Conservation (phyloP, 1,139 yeast species). For the Petasospora rhodanensis region DNA sequence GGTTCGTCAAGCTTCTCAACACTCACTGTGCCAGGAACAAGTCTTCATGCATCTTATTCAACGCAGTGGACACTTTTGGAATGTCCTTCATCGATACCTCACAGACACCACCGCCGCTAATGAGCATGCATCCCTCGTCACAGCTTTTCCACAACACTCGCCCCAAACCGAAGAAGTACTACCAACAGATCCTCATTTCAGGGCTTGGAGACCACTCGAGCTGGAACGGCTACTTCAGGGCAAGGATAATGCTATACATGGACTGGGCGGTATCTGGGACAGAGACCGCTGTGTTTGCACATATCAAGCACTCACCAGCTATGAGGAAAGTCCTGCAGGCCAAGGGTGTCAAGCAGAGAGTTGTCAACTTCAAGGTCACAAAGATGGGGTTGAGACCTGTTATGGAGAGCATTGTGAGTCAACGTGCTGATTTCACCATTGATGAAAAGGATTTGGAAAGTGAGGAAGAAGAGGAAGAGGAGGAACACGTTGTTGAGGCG, state of each 20-base stretch:
- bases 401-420: background rate
- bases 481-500: background rate
- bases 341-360: slow-evolving; percentile 7
- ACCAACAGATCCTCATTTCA: slow-evolving; percentile 21
- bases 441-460: slow-evolving; percentile 17
- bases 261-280: slow-evolving; percentile 15
- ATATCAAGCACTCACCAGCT: slow-evolving; percentile 16
- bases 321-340: slow-evolving; percentile 12
- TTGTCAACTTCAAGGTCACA: slow-evolving; percentile 10
- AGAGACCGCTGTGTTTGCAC: slow-evolving; percentile 14
- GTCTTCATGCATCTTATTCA: slow-evolving; percentile 16
- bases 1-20: slow-evolving; percentile 15
- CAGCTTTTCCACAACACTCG: background rate
- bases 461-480: slow-evolving; percentile 10
- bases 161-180: slow-evolving; percentile 7
- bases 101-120: slow-evolving; percentile 1
- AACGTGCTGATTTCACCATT: slow-evolving; percentile 15
- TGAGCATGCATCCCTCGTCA: slow-evolving; percentile 1
- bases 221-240: slow-evolving; percentile 17
- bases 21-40: slow-evolving; percentile 15
- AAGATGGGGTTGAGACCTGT: slow-evolving; percentile 9
- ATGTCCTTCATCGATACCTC: slow-evolving; percentile 23
- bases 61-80: slow-evolving; percentile 13
- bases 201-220: slow-evolving; percentile 19
- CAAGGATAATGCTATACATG: slow-evolving; percentile 20